Base-by-base conservation (phyloP, 139 green algal species). In the Zygnema circumcarinatum region DNA sequence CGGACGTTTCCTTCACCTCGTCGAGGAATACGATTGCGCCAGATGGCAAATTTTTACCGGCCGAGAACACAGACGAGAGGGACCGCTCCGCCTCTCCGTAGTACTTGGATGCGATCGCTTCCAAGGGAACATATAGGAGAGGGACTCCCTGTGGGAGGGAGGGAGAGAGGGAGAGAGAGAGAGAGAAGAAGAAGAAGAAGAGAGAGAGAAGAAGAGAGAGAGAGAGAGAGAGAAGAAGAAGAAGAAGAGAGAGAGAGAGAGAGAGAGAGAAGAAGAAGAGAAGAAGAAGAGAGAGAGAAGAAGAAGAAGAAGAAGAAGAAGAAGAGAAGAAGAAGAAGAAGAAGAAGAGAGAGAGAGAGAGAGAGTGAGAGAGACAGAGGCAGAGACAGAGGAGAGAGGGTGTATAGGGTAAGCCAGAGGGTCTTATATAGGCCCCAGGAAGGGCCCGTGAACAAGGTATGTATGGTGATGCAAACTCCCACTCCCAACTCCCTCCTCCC, bases 61-160 rank as follows among this genome's bases (percentile, higher is more conserved):
- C 76, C 88, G 87, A 91, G 76, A 94, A 94, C 36, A 93, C 85
- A 33, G 94, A 87, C 7, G 94, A 84, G 86, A 97, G 94, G 67
- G 90, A 85, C 22, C 90, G 87, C 87, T 97, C 94, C 62, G 78
- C 90, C 87, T 97, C 93, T 25, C 96, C 96, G 80, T 98, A 98
- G 90, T 93, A 97, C 92, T 97, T 98, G 72, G 68, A 92, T 29
- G 89, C 88, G 0, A 97, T 79, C 0, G 90, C 87, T 90, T 98
- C 96, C 21, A 98, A 90, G 2, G 96, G 96, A 16, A 98, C 91
- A 83, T 98, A 98, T 78, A 98, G 94, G 42, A 98, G 90, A 0
- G 47, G 79, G n/a, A 86, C 62, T 1, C 31, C 76, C 11, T 67
- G 76, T 1, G 32, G 2, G 52, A 52, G 74, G 38, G n/a, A 56